Conservation (phyloP, 2,329 filamentous ascomycete species). For the Stagonosporopsis cucurbitacearum region DNA sequence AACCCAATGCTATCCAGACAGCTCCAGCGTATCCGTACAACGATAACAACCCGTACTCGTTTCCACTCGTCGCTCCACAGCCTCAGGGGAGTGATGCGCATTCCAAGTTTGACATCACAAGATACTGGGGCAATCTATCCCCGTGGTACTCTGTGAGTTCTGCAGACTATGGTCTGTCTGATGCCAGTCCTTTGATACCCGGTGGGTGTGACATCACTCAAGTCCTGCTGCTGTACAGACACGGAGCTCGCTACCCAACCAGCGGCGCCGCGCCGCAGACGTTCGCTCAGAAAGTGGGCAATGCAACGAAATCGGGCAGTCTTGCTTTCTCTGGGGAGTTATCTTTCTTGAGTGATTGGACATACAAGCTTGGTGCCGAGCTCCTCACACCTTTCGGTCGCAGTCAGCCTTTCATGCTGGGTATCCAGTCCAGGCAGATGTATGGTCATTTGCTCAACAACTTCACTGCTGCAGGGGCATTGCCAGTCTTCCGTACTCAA, state of each 20-base stretch:
- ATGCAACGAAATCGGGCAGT: constrained; percentile 35
- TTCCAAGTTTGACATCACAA: constrained; percentile 36
- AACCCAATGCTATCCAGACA: constrained; percentile 39
- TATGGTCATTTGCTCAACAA: constrained; percentile 54
- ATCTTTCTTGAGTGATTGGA: constrained; percentile 35
- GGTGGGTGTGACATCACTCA: constrained; percentile 38
- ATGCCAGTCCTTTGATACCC: constrained; percentile 35
- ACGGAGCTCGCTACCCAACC: constrained; percentile 41
- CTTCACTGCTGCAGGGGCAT: constrained; percentile 46
- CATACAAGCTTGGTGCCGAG: constrained; percentile 40
- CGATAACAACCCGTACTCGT: constrained; percentile 27
- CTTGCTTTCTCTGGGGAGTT: constrained; percentile 37
- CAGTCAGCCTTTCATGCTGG: constrained; percentile 51
- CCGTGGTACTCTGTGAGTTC: constrained; percentile 41
- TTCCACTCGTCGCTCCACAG: constrained; percentile 32
- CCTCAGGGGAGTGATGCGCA: constrained; percentile 28
- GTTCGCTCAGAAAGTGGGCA: constrained; percentile 36
- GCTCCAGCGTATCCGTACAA: constrained; percentile 41
- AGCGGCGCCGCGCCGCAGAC: constrained; percentile 32
- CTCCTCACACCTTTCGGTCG: constrained; percentile 41
- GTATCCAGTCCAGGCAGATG: constrained; percentile 51
- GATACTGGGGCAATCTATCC: constrained; percentile 42
- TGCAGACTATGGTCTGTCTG: constrained; percentile 36
- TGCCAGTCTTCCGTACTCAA: constrained; percentile 49
- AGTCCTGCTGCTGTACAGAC: constrained; percentile 39